Evolutionary conservation across 352 stramenopile species (phyloP).

Genomic region (Globisporangium paroecandrum): DNA sequence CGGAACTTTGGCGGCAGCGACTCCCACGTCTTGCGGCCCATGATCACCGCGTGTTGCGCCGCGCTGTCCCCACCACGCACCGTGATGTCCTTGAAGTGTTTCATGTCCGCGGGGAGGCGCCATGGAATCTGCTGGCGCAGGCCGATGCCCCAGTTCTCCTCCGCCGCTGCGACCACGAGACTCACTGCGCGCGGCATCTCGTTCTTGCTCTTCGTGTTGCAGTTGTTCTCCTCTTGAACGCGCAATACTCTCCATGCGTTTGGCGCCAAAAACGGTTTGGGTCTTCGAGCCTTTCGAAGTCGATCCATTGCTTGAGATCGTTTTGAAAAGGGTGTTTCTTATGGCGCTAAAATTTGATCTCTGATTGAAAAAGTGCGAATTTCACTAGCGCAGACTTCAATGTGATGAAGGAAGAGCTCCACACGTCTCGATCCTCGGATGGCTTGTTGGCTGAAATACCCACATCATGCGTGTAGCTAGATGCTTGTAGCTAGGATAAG

Average conservation of each 20-base stretch:
- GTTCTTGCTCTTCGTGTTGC: background rate
- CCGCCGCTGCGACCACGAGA: conserved; percentile 87
- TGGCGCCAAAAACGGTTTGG: background rate
- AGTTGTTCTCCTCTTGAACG: background rate
- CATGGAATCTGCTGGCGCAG: conserved; percentile 90
- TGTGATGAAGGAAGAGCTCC: background rate
- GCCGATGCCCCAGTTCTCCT: conserved; percentile 86
- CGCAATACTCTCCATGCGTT: background rate
- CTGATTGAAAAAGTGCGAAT: background rate
- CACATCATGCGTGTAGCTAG: too few species aligned
- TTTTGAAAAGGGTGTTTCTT: background rate
- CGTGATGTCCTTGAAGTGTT: conserved; percentile 95
- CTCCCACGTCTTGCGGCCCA: conserved; percentile 99
- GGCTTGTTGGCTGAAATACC: too few species aligned
- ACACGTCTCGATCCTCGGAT: too few species aligned
- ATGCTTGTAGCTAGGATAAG: too few species aligned
- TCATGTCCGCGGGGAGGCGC: conserved; percentile 94
- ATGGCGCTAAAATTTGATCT: background rate
- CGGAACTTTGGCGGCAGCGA: conserved; percentile 96
- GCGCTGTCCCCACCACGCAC: conserved; percentile 24
- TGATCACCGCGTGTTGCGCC: conserved; percentile 96
- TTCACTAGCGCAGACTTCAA: background rate
- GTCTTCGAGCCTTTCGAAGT: background rate
- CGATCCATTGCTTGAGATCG: background rate
- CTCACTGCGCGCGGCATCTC: conserved; percentile 40